Evolutionary conservation across 1,139 yeast genomes (phyloP).

Genomic region (Debaryomycetaceae sp.): DNA sequence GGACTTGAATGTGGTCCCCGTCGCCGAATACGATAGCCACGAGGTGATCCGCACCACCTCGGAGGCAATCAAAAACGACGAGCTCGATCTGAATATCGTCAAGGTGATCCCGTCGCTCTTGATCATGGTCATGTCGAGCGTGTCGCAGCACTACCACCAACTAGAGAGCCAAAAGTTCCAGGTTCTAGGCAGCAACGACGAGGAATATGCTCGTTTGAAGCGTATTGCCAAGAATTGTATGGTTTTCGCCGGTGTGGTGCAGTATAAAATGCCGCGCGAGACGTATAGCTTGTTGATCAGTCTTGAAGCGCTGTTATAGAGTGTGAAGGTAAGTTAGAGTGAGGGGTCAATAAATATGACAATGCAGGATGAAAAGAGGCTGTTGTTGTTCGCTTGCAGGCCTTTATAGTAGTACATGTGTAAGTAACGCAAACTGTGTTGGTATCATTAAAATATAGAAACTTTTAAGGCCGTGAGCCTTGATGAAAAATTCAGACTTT

Average conservation of each 20-base stretch:
- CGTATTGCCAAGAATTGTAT: constrained; percentile 75
- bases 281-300: constrained; percentile 66
- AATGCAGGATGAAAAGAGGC: no score
- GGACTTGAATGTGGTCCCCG: constrained; percentile 57
- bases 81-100: constrained; percentile 59
- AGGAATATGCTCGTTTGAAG: constrained; percentile 43
- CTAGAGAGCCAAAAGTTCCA: constrained; percentile 38
- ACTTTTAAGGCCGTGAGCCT: no score
- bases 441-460: no score
- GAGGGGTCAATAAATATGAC: no score
- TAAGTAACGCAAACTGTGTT: no score
- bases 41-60: constrained; percentile 26
- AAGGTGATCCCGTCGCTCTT: constrained; percentile 74
- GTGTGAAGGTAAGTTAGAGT: no score
- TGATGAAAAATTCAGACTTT: not conserved
- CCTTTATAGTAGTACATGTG: no score
- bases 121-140: constrained; percentile 72
- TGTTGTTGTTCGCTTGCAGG: no score
- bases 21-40: constrained; percentile 29
- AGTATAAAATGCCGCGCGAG: constrained; percentile 90
- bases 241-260: constrained; percentile 94
- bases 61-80: constrained; percentile 32
- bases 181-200: constrained; percentile 41
- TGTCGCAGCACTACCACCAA: constrained; percentile 47
- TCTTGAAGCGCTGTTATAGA: constrained; percentile 43